These are phyloP conservation scores for Populus ilicifolia DNA, from an alignment of 345 rosid genomes.

Conservation along the genomic window DNA sequence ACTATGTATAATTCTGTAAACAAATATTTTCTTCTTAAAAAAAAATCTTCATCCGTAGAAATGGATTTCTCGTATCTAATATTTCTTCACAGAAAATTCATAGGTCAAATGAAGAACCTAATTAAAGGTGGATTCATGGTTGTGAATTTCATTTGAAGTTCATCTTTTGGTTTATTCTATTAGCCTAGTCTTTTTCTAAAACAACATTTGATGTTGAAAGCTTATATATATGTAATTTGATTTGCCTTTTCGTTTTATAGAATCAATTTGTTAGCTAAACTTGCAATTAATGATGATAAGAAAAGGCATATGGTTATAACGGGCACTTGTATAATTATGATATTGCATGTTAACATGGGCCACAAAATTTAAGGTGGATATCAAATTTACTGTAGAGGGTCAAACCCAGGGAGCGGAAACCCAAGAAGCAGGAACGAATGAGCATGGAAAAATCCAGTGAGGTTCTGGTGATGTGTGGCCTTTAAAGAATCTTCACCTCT, in stretches of 20 bases:
- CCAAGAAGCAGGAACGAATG: neutral
- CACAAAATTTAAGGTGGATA: neutral
- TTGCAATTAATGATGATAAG: neutral
- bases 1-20: too few relatives aligned
- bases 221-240: neutral
- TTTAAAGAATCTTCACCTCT: constrained; percentile 1
- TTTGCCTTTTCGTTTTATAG: neutral
- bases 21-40: too few relatives aligned
- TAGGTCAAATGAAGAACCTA: neutral
- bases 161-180: neutral
- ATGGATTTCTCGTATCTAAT: neutral
- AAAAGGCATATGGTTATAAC: neutral
- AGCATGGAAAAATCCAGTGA: constrained; percentile 19
- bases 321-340: neutral
- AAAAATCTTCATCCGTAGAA: neutral
- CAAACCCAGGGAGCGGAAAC: constrained; percentile 11
- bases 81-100: neutral
- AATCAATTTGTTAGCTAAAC: neutral
- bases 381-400: constrained; percentile 1
- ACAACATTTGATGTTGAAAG: neutral
- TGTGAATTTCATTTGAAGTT: neutral
- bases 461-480: neutral
- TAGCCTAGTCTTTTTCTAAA: neutral
- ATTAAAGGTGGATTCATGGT: neutral
- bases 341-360: neutral